A percentile compares a stretch with the other conserved stretches of the same genome.
phyloP scores from a whole-genome alignment of 352 stramenopile genomes.

The Globisporangium alternatum region DNA sequence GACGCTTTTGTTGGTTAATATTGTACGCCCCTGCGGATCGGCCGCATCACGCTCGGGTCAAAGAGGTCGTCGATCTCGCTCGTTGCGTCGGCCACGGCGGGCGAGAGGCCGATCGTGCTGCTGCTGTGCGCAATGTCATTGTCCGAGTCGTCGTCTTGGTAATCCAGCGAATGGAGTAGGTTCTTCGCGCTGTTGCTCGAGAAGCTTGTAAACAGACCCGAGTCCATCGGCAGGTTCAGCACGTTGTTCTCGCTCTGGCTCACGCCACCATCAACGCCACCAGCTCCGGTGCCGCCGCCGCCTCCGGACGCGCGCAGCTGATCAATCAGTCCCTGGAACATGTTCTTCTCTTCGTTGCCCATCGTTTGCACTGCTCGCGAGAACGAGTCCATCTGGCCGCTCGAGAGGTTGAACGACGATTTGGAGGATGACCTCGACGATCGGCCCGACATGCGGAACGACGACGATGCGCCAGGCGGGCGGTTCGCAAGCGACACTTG shows the following conservation, averaged over 20 bases:
- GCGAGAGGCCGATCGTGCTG: slow-evolving; percentile 14
- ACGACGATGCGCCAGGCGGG: slow-evolving; percentile 22
- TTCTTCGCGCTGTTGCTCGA: slow-evolving; percentile 33
- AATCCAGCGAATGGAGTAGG: slow-evolving; percentile 41
- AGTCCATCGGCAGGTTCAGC: slow-evolving; percentile 43
- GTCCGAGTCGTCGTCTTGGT: slow-evolving; percentile 30
- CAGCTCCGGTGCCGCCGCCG: slow-evolving; percentile 16
- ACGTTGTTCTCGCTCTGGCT: slow-evolving; percentile 17
- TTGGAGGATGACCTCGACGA: slow-evolving; percentile 31
- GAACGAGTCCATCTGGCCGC: slow-evolving; percentile 34
- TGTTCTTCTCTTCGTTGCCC: slow-evolving; percentile 54
- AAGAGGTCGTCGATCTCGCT: slow-evolving; percentile 45
- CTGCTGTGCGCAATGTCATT: slow-evolving; percentile 18
- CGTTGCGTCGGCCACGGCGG: slow-evolving; percentile 13
- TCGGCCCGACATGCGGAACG: slow-evolving; percentile 50
- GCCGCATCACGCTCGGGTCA: slow-evolving; percentile 54
- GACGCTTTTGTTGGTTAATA: slow-evolving; percentile 25
- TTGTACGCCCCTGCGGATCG: slow-evolving; percentile 58
- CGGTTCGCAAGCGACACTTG: slow-evolving; percentile 64
- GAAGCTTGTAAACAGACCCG: slow-evolving; percentile 33
- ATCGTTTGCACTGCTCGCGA: slow-evolving; percentile 53
- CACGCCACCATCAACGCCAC: slow-evolving; percentile 17
- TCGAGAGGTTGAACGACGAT: slow-evolving; percentile 15
- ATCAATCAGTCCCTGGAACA: slow-evolving; percentile 69
- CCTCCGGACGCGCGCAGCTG: slow-evolving; percentile 20